Conservation (phyloP, 441 rosid genomes). For the Pelargonium cotyledonis region DNA sequence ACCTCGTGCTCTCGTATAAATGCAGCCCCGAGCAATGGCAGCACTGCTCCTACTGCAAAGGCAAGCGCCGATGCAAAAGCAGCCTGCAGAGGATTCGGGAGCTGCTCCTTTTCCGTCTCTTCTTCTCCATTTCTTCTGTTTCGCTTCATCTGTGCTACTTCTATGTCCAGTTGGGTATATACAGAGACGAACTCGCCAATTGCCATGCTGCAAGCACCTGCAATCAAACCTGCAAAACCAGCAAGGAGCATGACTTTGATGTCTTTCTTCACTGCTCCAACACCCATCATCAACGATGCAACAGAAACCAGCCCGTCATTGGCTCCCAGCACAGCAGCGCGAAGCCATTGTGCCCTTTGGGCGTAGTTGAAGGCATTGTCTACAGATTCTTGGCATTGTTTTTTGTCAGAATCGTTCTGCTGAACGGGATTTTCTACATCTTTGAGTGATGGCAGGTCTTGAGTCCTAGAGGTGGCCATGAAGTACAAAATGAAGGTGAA, state of each 20-base stretch:
- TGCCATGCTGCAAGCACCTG: conserved; percentile 95
- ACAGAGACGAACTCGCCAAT: conserved; percentile 94
- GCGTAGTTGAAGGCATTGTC: conserved; percentile 52
- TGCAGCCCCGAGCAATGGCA: not conserved
- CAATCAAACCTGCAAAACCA: conserved; percentile 78
- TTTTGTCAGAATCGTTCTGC: not conserved
- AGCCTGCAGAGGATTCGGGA: conserved; percentile 6
- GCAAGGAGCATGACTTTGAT: conserved; percentile 68
- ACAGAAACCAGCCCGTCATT: conserved; percentile 83
- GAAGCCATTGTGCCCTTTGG: conserved; percentile 81
- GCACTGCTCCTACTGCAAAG: not conserved
- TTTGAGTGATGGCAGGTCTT: not conserved
- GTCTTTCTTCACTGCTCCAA: conserved; percentile 76
- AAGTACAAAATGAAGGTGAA: not conserved
- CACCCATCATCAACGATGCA: conserved; percentile 80
- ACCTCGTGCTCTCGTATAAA: not conserved
- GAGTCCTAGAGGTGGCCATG: not conserved
- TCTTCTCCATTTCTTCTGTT: conserved; percentile 22
- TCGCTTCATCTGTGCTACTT: conserved; percentile 61
- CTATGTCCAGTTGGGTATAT: conserved; percentile 71
- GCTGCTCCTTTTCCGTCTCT: not conserved
- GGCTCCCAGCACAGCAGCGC: conserved; percentile 87
- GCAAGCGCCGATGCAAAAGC: conserved; percentile 3
- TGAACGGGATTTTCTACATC: conserved; percentile 3
- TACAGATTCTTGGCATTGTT: conserved; percentile 20